phyloP scores from a whole-genome alignment of 108 stramenopile genomes.

The Aurantiochytrium sp. region DNA sequence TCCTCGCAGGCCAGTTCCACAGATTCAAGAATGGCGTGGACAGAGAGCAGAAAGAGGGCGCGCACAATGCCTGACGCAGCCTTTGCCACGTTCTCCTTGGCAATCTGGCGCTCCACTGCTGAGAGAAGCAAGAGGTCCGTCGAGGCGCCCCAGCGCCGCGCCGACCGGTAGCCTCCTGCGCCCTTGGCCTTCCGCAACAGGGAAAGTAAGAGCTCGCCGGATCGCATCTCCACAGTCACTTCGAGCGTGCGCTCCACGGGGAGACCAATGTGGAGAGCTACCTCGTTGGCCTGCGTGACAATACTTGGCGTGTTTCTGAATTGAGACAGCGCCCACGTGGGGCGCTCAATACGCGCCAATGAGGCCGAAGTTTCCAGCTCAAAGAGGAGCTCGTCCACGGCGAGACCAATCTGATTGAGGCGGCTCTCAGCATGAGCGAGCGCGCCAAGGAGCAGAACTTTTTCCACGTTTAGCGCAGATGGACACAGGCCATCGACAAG shows the following conservation, averaged over 20 bases:
- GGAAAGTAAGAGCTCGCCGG: not conserved
- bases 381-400: not conserved
- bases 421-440: constrained; percentile 8
- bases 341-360: not conserved
- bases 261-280: not conserved
- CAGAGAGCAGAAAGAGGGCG: not conserved
- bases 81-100: not conserved
- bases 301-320: not conserved
- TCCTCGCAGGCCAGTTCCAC: not conserved
- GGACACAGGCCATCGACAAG: not conserved
- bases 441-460: not conserved
- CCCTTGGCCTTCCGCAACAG: not conserved
- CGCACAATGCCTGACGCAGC: not conserved
- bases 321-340: not conserved
- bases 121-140: not conserved
- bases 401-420: not conserved
- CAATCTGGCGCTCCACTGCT: not conserved
- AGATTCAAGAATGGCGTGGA: not conserved
- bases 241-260: not conserved
- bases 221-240: constrained; percentile 6
- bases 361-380: not conserved
- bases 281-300: not conserved
- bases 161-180: not conserved
- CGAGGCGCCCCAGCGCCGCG: not conserved
- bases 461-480: not conserved